Base-by-base conservation (phyloP, 2,329 filamentous ascomycete species). In the Venturia nashicola region DNA sequence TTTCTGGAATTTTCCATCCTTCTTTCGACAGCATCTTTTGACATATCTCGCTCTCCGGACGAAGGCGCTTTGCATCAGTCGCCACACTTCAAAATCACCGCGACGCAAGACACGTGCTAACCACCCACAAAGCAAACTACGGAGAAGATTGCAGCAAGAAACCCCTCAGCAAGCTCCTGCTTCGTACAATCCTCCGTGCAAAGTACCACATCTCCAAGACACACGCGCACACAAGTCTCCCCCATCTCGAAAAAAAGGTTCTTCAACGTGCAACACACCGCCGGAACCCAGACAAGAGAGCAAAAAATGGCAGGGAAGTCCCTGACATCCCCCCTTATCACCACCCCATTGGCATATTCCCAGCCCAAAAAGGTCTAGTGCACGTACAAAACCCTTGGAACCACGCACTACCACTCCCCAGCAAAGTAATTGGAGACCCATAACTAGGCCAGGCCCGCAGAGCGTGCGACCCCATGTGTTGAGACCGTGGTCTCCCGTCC, bases 381-480 rank as follows among this genome's bases (percentile, higher is more conserved):
- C 43, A 9, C 2, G 7, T 32, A 51, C 27, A 27, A 42, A 12
- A 2, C 32, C 44, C 60, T n/a, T n/a, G n/a, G n/a, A 32, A 51
- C 34, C 44, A 43, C 39, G 7, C 27, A 20, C 20, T n/a, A 20
- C 20, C 8, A 54, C 48, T 36, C 27, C 43, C 11, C 39, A 39
- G 60, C n/a, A 32, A 36, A 39, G 18, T 4, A 42, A 42, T 27
- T 14, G 40, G n/a, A 46, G 18, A 46, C 48, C 46, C 61, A 42
- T 63, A 63, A 55, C 61, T 34, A 63, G 9, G n/a, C 39, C 34
- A 40, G 61, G 34, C 61, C 61, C 40, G 32, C 46, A 39, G 43
- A 42, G 61, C 51, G 40, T 11, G 40, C 36, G 48, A 63, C 61
- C 61, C 51, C 61, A 63, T 63, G 59, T 63, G 61, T 44, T 34